A percentile compares a stretch with the other conserved stretches of the same genome.
These are phyloP conservation scores for Rhodotorula sp. DNA, from an alignment of 1,284 basidiomycete species.

Conservation along the genomic window DNA sequence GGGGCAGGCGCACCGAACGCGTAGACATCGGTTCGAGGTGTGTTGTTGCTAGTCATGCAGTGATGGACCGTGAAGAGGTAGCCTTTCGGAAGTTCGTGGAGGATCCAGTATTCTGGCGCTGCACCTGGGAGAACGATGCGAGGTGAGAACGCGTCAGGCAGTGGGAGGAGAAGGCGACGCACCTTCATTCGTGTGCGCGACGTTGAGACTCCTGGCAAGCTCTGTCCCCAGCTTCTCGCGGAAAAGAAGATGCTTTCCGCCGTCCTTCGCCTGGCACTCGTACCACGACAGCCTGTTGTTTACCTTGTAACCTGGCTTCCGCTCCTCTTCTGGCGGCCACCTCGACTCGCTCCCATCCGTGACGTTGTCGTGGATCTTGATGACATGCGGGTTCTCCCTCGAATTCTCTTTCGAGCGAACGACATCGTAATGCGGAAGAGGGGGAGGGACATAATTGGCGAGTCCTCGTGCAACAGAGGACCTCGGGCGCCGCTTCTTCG, in stretches of 20 bases:
- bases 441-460: background rate
- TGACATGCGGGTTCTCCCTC: constrained; percentile 12
- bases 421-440: constrained; percentile 32
- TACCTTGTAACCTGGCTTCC: background rate
- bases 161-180: background rate
- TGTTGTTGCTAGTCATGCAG: constrained; percentile 53
- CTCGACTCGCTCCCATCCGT: constrained; percentile 15
- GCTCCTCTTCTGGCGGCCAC: constrained; percentile 16
- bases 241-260: background rate
- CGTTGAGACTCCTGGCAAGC: constrained; percentile 10
- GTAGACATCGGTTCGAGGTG: constrained; percentile 70
- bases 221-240: constrained; percentile 10
- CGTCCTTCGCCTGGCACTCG: background rate
- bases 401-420: background rate
- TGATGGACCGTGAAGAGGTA: constrained; percentile 73
- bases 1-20: constrained; percentile 60
- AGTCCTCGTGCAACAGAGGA: too few species aligned
- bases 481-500: background rate
- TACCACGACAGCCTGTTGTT: constrained; percentile 20
- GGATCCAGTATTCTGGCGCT: constrained; percentile 58
- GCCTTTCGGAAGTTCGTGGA: constrained; percentile 63
- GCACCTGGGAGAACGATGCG: background rate
- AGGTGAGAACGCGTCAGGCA: background rate
- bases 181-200: background rate
- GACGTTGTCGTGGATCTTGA: constrained; percentile 18